Evolutionary conservation across 1,284 basidiomycete genomes (phyloP), one percentile per base, ranked within the genome.

Genomic region (Puccinia triticina): DNA sequence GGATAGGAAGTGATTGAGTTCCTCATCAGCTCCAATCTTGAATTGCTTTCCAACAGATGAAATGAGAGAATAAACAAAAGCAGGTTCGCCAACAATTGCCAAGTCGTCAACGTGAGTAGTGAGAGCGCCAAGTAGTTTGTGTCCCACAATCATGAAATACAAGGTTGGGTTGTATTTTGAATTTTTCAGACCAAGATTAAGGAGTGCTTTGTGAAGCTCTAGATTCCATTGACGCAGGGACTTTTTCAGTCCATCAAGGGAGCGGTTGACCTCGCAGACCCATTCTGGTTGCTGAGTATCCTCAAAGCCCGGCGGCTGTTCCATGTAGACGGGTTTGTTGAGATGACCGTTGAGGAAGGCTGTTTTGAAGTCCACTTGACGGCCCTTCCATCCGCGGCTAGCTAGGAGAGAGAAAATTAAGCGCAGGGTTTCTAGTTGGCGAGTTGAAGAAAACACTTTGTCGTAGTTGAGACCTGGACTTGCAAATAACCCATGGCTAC

Each of bases 71-170:
- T 71, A 2, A 2, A 71, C 40, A 46, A 71, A 71, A 2, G 67
- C 34, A 8, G 40, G 18, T 21, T 69, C 66, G 4, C 66, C 66
- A 69, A 69, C 29, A 32, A 46, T 46, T 8, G 67, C 67, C 10
- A 71, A 5, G 34, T 71, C 67, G 48, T 71, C 67, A 71, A 71
- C 66, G 21, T 69, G 66, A 32, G 43, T 43, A 32, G 66, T 40
- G n/a, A 69, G n/a, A 69, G 66, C 34, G 21, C 66, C n/a, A 29
- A 69, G 12, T 5, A 69, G 66, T 32, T 69, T 69, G 66, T 43
- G 10, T 11, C 34, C 66, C 4, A 29, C n/a, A 7, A 69, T 3
- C 21, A 8, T n/a, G 66, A 26, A 69, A 21, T 69, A 69, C 32
- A 69, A 29, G 10, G 34, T 69, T 37, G 66, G 66, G 43, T 69